phyloP scores from a whole-genome alignment of 2,329 filamentous ascomycete species.

The Pestalotiopsis sp. region DNA sequence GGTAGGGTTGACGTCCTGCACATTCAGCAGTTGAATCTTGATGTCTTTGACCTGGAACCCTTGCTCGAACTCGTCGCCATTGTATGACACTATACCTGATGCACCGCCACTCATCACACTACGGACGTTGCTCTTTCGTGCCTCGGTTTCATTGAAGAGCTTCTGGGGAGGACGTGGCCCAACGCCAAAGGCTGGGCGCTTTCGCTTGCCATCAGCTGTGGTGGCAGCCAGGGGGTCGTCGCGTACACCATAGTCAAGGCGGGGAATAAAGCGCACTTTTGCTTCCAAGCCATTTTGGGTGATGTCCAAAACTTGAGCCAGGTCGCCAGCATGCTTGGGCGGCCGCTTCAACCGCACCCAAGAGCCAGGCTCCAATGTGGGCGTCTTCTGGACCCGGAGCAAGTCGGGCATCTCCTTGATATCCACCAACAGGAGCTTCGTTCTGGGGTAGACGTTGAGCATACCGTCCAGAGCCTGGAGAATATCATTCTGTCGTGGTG shows the following conservation, averaged over 20 bases:
- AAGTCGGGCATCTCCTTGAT: slow-evolving; percentile 98
- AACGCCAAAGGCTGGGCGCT: slow-evolving; percentile 59
- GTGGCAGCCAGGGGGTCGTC: slow-evolving; percentile 64
- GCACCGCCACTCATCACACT: slow-evolving; percentile 69
- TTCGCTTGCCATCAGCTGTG: slow-evolving; percentile 72
- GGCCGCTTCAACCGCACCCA: slow-evolving; percentile 88
- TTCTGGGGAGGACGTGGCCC: slow-evolving; percentile 81
- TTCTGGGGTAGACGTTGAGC: slow-evolving; percentile 86
- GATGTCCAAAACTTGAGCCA: slow-evolving; percentile 90
- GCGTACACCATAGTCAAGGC: slow-evolving; percentile 87
- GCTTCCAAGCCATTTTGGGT: slow-evolving; percentile 92
- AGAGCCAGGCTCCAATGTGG: slow-evolving; percentile 80
- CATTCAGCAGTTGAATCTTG: slow-evolving; percentile 83
- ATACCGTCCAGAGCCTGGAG: slow-evolving; percentile 81
- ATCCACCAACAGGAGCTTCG: slow-evolving; percentile 84
- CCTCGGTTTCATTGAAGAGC: slow-evolving; percentile 90
- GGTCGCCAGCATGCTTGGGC: slow-evolving; percentile 81
- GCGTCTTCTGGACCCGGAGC: slow-evolving; percentile 85
- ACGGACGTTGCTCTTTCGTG: slow-evolving; percentile 80
- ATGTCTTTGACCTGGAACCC: slow-evolving; percentile 94
- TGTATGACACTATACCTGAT: slow-evolving; percentile 81
- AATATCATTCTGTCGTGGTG: slow-evolving; percentile 84
- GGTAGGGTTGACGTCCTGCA: slow-evolving; percentile 88
- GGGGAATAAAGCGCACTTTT: slow-evolving; percentile 83
- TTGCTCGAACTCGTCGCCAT: slow-evolving; percentile 87